Evolutionary conservation across 805 yeast species (phyloP).

Genomic region (Starmerella riodocensis): DNA sequence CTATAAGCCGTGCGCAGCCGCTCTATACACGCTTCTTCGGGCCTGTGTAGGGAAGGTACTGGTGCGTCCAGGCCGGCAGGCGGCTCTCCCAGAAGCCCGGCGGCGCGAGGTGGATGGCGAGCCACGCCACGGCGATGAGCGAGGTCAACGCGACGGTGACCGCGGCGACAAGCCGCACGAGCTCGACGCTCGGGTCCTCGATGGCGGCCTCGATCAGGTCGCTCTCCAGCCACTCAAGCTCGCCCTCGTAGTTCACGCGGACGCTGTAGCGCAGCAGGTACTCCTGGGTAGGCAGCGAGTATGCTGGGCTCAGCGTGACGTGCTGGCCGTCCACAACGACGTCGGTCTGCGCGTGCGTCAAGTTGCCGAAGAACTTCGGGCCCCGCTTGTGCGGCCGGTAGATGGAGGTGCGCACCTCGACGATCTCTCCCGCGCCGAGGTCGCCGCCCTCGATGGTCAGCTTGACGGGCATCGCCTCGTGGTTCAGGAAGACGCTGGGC

Average conservation of each 20-base stretch:
- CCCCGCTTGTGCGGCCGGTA: constrained; percentile 14
- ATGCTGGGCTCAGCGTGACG: constrained; percentile 4
- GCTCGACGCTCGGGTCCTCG: constrained; percentile 51
- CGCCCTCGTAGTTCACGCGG: constrained; percentile 21
- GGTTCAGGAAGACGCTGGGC: constrained; percentile 9
- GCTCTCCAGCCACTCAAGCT: constrained; percentile 18
- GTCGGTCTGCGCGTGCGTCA: constrained; percentile 8
- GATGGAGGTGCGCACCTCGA: constrained; percentile 13
- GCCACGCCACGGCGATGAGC: constrained; percentile 39
- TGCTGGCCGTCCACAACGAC: background rate
- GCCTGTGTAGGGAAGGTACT: constrained; percentile 22
- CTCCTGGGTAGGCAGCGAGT: constrained; percentile 22
- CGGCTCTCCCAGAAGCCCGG: constrained; percentile 17
- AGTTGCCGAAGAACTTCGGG: constrained; percentile 12
- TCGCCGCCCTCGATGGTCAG: constrained; percentile 6
- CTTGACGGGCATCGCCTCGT: background rate
- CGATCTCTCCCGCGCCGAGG: constrained; percentile 4
- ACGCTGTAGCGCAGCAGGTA: constrained; percentile 52
- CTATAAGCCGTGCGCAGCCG: too few species aligned
- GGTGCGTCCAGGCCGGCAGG: constrained; percentile 20
- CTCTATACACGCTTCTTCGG: constrained; percentile 5
- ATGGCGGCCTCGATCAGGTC: constrained; percentile 32
- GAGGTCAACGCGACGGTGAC: constrained; percentile 41
- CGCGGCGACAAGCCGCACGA: constrained; percentile 52
- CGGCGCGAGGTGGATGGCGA: constrained; percentile 26